These are phyloP conservation scores for Deuterostichococcus epilithicus DNA, from an alignment of 139 green algal species.

Conservation along the genomic window DNA sequence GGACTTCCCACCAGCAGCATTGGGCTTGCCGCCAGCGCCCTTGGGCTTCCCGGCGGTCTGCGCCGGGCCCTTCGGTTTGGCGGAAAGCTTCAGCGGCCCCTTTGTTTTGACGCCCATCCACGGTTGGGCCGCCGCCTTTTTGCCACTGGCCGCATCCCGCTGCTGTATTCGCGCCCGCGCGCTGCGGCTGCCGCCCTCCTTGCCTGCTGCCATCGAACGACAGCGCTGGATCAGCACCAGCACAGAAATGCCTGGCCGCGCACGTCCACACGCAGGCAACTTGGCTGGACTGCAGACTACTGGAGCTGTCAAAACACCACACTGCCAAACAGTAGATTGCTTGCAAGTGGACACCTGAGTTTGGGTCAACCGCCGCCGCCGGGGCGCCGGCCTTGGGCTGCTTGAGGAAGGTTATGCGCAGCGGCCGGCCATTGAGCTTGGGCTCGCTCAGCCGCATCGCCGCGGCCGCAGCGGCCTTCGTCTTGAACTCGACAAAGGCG, in stretches of 20 bases:
- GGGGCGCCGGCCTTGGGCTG: background rate
- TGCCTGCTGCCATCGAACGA: background rate
- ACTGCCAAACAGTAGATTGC: no score
- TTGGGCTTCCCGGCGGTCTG: no score
- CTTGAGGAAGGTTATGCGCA: background rate
- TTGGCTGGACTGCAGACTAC: no score
- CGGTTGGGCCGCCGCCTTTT: background rate
- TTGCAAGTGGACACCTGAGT: no score
- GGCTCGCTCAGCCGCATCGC: constrained; percentile 31
- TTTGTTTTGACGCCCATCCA: background rate
- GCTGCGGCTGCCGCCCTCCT: background rate
- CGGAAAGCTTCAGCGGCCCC: background rate
- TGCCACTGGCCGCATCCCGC: background rate
- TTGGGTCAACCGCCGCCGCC: no score
- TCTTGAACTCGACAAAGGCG: constrained; percentile 71
- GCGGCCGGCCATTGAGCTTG: background rate
- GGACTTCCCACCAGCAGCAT: no score
- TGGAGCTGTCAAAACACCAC: no score
- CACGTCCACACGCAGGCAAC: no score
- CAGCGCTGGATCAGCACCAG: no score
- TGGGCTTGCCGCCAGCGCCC: no score
- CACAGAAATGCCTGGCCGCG: no score
- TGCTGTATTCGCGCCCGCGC: background rate
- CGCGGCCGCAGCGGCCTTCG: constrained; percentile 27
- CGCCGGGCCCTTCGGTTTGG: background rate